phyloP scores from a whole-genome alignment of 2,329 filamentous ascomycete species.

The Aureobasidium namibiae region DNA sequence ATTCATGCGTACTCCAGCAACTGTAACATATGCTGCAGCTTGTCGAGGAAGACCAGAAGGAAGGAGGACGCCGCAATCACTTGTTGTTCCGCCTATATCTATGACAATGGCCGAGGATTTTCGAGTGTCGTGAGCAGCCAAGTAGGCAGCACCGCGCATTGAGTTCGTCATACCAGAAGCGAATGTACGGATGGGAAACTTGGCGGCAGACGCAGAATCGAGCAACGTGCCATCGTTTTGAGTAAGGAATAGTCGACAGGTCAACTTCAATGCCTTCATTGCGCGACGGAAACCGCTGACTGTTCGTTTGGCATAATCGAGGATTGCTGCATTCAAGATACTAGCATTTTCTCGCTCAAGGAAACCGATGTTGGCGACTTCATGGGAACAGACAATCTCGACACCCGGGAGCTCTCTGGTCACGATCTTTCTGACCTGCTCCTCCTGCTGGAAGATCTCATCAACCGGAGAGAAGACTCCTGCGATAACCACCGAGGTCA shows the following conservation, averaged over 20 bases:
- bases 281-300: constrained; percentile 39
- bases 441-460: constrained; percentile 44
- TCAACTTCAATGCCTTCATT: constrained; percentile 37
- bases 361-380: constrained; percentile 43
- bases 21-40: constrained; percentile 51
- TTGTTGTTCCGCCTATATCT: constrained; percentile 59
- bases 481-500: constrained; percentile 45
- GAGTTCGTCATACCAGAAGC: constrained; percentile 46
- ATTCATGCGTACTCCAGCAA: constrained; percentile 51
- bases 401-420: constrained; percentile 37
- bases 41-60: constrained; percentile 55
- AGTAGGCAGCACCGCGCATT: constrained; percentile 49
- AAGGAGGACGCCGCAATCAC: constrained; percentile 52
- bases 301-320: constrained; percentile 38
- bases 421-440: constrained; percentile 41
- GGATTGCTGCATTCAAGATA: constrained; percentile 42
- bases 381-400: constrained; percentile 44
- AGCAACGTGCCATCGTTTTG: constrained; percentile 46
- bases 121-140: constrained; percentile 33
- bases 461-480: constrained; percentile 54
- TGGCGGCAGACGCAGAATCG: constrained; percentile 37
- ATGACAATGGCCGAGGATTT: constrained; percentile 44
- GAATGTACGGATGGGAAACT: constrained; percentile 44
- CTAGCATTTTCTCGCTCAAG: constrained; percentile 44
- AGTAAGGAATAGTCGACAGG: constrained; percentile 43